A percentile compares a stretch with the other conserved stretches of the same genome.
These are phyloP conservation scores for Triticum dicoccoides DNA, from an alignment of 176 grass and related monocot genomes.

Conservation along the genomic window DNA sequence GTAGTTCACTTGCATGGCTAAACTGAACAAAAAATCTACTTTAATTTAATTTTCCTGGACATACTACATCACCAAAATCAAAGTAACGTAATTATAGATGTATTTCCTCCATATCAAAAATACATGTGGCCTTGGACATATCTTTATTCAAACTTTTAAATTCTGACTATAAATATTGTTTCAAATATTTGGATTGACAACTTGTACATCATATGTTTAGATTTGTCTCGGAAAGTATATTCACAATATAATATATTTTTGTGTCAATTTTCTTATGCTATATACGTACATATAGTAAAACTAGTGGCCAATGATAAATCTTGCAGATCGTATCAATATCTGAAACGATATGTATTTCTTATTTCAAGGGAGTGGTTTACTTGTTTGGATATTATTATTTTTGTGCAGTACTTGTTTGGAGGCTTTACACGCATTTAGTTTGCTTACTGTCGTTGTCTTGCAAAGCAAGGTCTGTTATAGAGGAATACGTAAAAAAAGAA, in stretches of 20 bases:
- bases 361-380: not conserved
- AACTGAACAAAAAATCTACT: too few species aligned
- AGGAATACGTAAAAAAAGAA: not conserved
- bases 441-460: not conserved
- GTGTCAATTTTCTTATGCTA: not conserved
- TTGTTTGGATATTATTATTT: not conserved
- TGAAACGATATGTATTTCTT: not conserved
- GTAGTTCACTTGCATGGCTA: too few species aligned
- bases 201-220: too few species aligned
- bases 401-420: not conserved
- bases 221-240: too few species aligned
- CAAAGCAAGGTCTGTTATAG: not conserved
- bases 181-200: too few species aligned
- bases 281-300: not conserved
- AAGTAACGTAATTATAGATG: too few species aligned
- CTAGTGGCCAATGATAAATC: not conserved
- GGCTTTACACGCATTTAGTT: not conserved
- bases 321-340: not conserved
- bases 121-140: too few species aligned
- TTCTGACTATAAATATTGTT: too few species aligned
- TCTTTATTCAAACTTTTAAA: too few species aligned
- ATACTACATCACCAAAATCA: too few species aligned
- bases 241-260: not conserved
- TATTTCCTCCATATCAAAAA: too few species aligned
- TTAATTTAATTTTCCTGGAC: too few species aligned